Percentiles rank a stretch among this genome's conserved stretches.
phyloP scores from a whole-genome alignment of 805 yeast genomes.

The Starmera amethionina region DNA sequence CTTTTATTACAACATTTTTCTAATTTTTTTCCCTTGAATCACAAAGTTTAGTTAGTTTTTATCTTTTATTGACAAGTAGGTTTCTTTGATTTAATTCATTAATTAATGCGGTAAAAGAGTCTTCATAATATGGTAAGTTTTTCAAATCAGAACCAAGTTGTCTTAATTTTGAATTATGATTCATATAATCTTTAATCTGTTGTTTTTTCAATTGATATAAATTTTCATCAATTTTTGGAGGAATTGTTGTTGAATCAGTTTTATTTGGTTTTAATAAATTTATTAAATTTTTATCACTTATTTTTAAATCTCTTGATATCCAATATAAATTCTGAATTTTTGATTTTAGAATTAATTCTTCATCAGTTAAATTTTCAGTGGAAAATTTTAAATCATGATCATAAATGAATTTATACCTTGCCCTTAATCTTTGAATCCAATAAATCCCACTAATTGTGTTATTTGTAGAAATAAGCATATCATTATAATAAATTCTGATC shows the following conservation, averaged over 20 bases:
- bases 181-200: slow-evolving; percentile 7
- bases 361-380: slow-evolving; percentile 8
- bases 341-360: slow-evolving; percentile 6
- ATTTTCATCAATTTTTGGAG: not conserved
- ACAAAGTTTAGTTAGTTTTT: not conserved
- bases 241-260: not conserved
- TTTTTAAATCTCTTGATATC: not conserved
- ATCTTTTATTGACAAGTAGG: slow-evolving; percentile 1
- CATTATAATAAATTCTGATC: slow-evolving; percentile 16
- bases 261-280: not conserved
- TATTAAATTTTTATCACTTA: not conserved
- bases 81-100: slow-evolving; percentile 20
- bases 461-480: slow-evolving; percentile 10
- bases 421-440: slow-evolving; percentile 15
- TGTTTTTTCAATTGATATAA: slow-evolving; percentile 1
- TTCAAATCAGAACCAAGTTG: slow-evolving; percentile 18
- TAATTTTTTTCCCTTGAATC: not conserved
- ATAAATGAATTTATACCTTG: slow-evolving; percentile 12
- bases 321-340: not conserved
- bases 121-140: slow-evolving; percentile 21
- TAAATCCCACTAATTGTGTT: slow-evolving; percentile 14
- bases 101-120: slow-evolving; percentile 21
- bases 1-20: not conserved
- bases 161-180: slow-evolving; percentile 17
- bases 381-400: slow-evolving; percentile 7